phyloP scores from a whole-genome alignment of 169 alveolate species.

The Babesia sp. region DNA sequence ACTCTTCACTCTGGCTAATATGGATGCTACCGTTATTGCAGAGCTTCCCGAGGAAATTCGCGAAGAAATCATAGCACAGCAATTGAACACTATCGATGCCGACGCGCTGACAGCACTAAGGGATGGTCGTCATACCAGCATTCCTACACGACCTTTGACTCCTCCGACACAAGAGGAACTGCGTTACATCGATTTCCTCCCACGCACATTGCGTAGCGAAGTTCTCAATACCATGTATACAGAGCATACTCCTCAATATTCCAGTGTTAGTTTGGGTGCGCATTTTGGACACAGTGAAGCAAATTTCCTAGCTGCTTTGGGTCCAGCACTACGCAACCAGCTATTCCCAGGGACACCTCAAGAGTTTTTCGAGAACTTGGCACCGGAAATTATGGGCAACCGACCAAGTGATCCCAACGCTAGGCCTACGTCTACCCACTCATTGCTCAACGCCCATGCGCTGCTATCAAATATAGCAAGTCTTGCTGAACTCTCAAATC shows the following conservation, averaged over 20 bases:
- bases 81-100: constrained; percentile 34
- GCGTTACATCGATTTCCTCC: constrained; percentile 50
- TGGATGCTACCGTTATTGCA: constrained; percentile 61
- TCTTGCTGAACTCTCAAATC: neutral
- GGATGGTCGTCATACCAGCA: constrained; percentile 1
- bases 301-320: neutral
- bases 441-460: neutral
- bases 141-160: neutral
- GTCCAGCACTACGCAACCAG: constrained; percentile 17
- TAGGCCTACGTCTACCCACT: neutral
- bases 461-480: neutral
- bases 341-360: neutral
- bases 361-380: constrained; percentile 8
- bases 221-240: constrained; percentile 26
- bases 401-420: neutral
- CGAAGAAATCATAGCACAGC: constrained; percentile 62
- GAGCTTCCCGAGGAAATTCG: constrained; percentile 63
- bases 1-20: constrained; percentile 45
- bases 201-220: constrained; percentile 31
- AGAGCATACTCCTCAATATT: neutral
- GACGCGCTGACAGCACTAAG: constrained; percentile 38
- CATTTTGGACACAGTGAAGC: neutral
- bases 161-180: neutral
- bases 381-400: neutral
- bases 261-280: neutral